phyloP scores from a whole-genome alignment of 2,329 filamentous ascomycete species.

The Aspergillus pseudonomiae region DNA sequence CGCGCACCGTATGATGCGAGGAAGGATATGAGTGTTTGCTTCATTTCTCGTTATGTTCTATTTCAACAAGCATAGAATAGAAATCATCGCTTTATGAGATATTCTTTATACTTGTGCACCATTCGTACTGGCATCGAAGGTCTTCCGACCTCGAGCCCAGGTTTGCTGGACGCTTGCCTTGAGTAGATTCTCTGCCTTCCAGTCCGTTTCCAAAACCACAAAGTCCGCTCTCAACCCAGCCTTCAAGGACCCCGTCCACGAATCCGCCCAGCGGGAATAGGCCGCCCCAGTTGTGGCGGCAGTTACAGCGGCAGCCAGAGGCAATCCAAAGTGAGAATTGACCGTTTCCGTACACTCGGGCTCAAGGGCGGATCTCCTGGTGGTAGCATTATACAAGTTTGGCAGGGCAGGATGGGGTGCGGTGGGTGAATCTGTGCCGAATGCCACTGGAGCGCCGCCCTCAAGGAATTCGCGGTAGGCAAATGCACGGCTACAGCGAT shows the following conservation, averaged over 20 bases:
- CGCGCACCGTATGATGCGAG: neutral
- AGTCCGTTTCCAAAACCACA: slow-evolving; percentile 49
- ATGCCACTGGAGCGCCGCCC: slow-evolving; percentile 49
- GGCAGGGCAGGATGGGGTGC: slow-evolving; percentile 49
- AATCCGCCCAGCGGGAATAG: slow-evolving; percentile 51
- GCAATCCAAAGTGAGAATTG: slow-evolving; percentile 48
- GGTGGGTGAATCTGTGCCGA: slow-evolving; percentile 55
- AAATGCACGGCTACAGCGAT: slow-evolving; percentile 53
- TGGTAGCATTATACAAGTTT: slow-evolving; percentile 55
- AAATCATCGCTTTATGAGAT: neutral
- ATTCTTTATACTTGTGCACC: neutral
- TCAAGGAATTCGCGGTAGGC: slow-evolving; percentile 54
- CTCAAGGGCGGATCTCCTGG: slow-evolving; percentile 49
- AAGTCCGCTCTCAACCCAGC: slow-evolving; percentile 49
- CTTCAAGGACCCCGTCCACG: slow-evolving; percentile 44
- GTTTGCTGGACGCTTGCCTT: slow-evolving; percentile 47
- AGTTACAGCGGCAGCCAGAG: slow-evolving; percentile 45
- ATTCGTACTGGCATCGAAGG: neutral
- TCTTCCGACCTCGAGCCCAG: slow-evolving; percentile 47
- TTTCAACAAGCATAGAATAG: neutral
- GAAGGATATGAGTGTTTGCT: neutral
- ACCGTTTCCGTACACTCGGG: slow-evolving; percentile 42
- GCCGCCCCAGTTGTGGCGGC: slow-evolving; percentile 51
- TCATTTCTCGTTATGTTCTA: neutral
- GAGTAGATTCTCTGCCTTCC: slow-evolving; percentile 44